These are phyloP conservation scores for Lactuca saligna DNA, from an alignment of 129 eudicot species.

Conservation along the genomic window DNA sequence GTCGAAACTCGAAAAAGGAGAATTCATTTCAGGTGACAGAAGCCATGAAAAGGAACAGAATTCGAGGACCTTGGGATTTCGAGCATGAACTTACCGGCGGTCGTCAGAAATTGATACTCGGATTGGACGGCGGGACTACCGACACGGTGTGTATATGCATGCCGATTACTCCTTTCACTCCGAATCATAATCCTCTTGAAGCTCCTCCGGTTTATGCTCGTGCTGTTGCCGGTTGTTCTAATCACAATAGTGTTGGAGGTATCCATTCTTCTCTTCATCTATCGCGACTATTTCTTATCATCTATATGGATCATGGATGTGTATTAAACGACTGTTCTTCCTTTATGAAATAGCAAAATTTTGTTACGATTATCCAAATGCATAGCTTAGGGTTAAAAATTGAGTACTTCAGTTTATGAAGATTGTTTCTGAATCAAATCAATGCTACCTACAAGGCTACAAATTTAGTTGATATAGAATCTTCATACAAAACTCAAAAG, in stretches of 20 bases:
- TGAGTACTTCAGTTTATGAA: too few species aligned
- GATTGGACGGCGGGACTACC: conserved; percentile 84
- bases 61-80: conserved; percentile 65
- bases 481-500: too few species aligned
- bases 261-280: conserved; percentile 2
- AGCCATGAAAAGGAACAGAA: conserved; percentile 66
- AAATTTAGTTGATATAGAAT: too few species aligned
- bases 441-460: too few species aligned
- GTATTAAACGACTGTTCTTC: too few species aligned
- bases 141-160: conserved; percentile 74
- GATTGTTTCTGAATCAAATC: too few species aligned
- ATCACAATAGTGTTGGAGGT: conserved; percentile 97
- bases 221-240: conserved; percentile 95
- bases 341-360: too few species aligned
- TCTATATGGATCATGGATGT: too few species aligned
- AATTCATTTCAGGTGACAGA: not conserved
- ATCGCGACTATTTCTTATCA: too few species aligned
- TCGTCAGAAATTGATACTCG: conserved; percentile 53
- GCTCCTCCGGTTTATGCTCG: conserved; percentile 75
- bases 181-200: conserved; percentile 51
- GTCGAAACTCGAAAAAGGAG: not conserved
- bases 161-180: conserved; percentile 46
- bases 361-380: too few species aligned
- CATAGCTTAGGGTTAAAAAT: too few species aligned
- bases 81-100: conserved; percentile 41